Conservation (phyloP, 2,329 filamentous ascomycete species). For the Neofusicoccum parvum region DNA sequence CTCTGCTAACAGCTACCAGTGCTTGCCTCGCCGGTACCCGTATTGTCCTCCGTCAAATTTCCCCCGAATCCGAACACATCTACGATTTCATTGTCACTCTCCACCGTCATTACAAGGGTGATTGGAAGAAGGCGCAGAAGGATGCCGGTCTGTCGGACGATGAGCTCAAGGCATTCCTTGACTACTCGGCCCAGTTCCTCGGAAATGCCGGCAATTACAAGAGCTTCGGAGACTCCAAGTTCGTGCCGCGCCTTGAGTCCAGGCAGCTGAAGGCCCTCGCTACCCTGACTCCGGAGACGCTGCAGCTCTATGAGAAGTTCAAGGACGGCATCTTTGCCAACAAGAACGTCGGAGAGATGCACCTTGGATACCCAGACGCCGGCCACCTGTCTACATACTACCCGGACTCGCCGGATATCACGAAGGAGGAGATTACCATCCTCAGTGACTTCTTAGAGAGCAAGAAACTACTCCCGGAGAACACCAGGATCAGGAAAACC, state of each 20-base stretch:
- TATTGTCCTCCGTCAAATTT: conserved; percentile 56
- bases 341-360: conserved; percentile 44
- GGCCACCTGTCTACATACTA: conserved; percentile 56
- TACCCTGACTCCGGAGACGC: conserved; percentile 40
- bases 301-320: conserved; percentile 46
- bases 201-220: conserved; percentile 60
- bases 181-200: conserved; percentile 50
- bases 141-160: conserved; percentile 44
- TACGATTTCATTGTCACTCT: conserved; percentile 58
- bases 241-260: conserved; percentile 50
- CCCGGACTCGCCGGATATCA: conserved; percentile 51
- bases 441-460: conserved; percentile 50
- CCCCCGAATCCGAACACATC: conserved; percentile 53
- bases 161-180: conserved; percentile 41
- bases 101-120: conserved; percentile 50
- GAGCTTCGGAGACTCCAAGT: conserved; percentile 54
- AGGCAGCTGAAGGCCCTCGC: conserved; percentile 49
- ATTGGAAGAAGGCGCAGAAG: conserved; percentile 50
- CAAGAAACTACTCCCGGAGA: conserved; percentile 52
- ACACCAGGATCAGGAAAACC: conserved; percentile 52
- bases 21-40: conserved; percentile 53
- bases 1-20: conserved; percentile 27
- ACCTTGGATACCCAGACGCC: conserved; percentile 52
- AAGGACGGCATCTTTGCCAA: conserved; percentile 50
- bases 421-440: conserved; percentile 49